These are phyloP conservation scores for Priceomyces melissophilus DNA, from an alignment of 805 yeast genomes.

Conservation along the genomic window DNA sequence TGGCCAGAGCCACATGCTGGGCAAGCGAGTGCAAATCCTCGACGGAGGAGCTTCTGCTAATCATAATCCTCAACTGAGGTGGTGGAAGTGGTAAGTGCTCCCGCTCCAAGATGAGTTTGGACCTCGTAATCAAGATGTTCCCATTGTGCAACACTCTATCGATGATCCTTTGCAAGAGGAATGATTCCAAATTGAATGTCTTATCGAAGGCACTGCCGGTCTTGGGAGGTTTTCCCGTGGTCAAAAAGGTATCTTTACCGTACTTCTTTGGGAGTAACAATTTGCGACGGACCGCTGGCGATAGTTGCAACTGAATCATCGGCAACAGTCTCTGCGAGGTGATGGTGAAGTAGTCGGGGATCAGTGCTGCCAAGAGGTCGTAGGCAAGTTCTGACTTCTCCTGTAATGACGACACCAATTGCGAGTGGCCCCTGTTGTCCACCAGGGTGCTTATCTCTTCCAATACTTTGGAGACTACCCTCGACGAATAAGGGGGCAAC, in stretches of 20 bases:
- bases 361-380: slow-evolving; percentile 38
- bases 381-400: slow-evolving; percentile 39
- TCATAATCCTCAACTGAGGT: slow-evolving; percentile 35
- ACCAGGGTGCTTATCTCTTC: slow-evolving; percentile 41
- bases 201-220: slow-evolving; percentile 40
- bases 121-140: slow-evolving; percentile 60
- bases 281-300: slow-evolving; percentile 39
- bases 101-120: slow-evolving; percentile 62
- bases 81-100: slow-evolving; percentile 60
- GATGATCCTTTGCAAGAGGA: slow-evolving; percentile 63
- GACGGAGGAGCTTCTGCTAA: slow-evolving; percentile 25
- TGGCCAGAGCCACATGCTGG: slow-evolving; percentile 18
- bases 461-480: slow-evolving; percentile 55
- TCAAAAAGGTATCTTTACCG: slow-evolving; percentile 44
- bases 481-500: slow-evolving; percentile 87
- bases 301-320: slow-evolving; percentile 61
- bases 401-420: slow-evolving; percentile 32
- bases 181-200: slow-evolving; percentile 51
- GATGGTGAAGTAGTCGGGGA: slow-evolving; percentile 40
- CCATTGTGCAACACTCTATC: slow-evolving; percentile 50
- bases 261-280: slow-evolving; percentile 48
- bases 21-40: slow-evolving; percentile 25
- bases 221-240: slow-evolving; percentile 44
- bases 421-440: slow-evolving; percentile 30
- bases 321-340: slow-evolving; percentile 63